These are phyloP conservation scores for Omphalotus olearius DNA, from an alignment of 1,284 basidiomycete genomes.

Conservation along the genomic window DNA sequence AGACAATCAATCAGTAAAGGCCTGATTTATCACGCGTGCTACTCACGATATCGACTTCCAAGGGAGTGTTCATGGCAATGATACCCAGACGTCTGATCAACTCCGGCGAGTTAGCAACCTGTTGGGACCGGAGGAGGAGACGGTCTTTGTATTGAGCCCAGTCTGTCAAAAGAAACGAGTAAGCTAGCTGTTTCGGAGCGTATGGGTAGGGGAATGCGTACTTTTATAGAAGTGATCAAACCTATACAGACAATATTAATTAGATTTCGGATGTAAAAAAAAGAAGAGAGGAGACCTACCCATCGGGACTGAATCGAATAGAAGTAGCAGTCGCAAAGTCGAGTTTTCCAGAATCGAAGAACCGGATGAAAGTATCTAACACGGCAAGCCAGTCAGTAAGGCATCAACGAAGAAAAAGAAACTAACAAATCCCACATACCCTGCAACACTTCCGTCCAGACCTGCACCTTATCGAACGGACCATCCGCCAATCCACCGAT, in stretches of 20 bases:
- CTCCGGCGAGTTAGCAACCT: slow-evolving; percentile 50
- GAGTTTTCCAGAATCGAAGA: slow-evolving; percentile 46
- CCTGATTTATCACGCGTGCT: neutral
- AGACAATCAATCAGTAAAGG: neutral
- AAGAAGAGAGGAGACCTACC: slow-evolving; percentile 21
- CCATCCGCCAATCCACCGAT: slow-evolving; percentile 46
- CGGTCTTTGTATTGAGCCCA: slow-evolving; percentile 46
- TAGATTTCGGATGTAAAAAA: neutral
- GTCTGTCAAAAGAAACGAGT: slow-evolving; percentile 23
- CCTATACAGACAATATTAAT: slow-evolving; percentile 17
- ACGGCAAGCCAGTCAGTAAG: neutral
- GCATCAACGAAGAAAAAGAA: neutral
- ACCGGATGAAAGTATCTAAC: slow-evolving; percentile 37
- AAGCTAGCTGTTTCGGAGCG: neutral
- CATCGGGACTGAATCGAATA: slow-evolving; percentile 44
- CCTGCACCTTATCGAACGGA: slow-evolving; percentile 44
- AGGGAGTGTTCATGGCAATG: slow-evolving; percentile 51
- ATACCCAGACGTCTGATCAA: slow-evolving; percentile 46
- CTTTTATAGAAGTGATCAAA: slow-evolving; percentile 43
- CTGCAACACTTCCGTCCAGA: slow-evolving; percentile 50
- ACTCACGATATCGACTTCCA: slow-evolving; percentile 45
- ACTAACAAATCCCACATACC: slow-evolving; percentile 24
- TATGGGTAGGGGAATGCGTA: slow-evolving; percentile 17
- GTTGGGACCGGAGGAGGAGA: slow-evolving; percentile 48
- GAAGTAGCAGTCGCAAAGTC: slow-evolving; percentile 49